A percentile compares a stretch with the other conserved stretches of the same genome.
Evolutionary conservation across 441 rosid genomes (phyloP).

Genomic region (Pelargonium myrrhifolium): DNA sequence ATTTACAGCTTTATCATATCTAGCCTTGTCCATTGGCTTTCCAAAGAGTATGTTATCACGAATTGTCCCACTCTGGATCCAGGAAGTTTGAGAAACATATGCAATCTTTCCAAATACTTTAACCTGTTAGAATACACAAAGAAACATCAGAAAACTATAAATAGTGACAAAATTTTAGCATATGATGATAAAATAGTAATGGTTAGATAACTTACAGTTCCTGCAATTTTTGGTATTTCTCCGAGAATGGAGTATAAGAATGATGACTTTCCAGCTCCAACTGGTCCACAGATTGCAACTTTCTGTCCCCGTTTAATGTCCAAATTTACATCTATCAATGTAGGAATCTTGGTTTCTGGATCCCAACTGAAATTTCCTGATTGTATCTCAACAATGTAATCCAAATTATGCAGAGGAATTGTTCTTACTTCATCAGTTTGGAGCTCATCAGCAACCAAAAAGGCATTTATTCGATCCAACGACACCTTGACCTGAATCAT

Average conservation of each 20-base stretch:
- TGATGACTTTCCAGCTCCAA: conserved; percentile 87
- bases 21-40: conserved; percentile 52
- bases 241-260: conserved; percentile 64
- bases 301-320: conserved; percentile 47
- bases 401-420: conserved; percentile 21
- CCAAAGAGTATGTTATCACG: conserved; percentile 75
- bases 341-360: conserved; percentile 35
- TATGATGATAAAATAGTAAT: neutral
- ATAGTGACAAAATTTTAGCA: neutral
- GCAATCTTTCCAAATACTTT: conserved; percentile 53
- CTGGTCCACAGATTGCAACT: conserved; percentile 75
- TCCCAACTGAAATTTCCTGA: conserved; percentile 75
- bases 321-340: conserved; percentile 39
- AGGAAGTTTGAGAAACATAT: conserved; percentile 82
- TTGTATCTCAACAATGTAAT: conserved; percentile 36
- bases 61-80: conserved; percentile 90
- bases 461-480: conserved; percentile 52
- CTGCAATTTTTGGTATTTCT: conserved; percentile 69
- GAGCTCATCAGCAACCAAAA: conserved; percentile 68
- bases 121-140: conserved; percentile 37
- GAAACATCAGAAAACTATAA: neutral
- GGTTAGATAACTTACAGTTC: conserved; percentile 44
- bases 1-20: conserved; percentile 52
- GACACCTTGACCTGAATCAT: conserved; percentile 80
- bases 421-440: conserved; percentile 28